phyloP scores from a whole-genome alignment of 2,329 filamentous ascomycete genomes.

The Dactylonectria macrodidyma region DNA sequence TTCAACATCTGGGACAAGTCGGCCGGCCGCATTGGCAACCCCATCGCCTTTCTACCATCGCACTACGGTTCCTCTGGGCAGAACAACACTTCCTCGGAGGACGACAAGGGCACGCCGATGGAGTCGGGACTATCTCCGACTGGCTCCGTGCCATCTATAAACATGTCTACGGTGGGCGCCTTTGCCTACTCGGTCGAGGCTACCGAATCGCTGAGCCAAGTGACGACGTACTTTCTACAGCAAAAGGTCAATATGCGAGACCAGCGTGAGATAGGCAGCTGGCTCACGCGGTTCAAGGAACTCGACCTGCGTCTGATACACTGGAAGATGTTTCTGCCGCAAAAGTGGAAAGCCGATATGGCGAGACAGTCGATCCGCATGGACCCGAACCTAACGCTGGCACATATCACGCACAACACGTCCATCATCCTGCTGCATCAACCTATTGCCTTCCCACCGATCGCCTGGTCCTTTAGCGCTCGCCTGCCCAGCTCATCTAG shows the following conservation, averaged over 20 bases:
- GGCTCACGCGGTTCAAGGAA: constrained; percentile 62
- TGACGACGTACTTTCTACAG: constrained; percentile 59
- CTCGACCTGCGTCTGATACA: constrained; percentile 59
- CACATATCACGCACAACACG: constrained; percentile 62
- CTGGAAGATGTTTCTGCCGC: constrained; percentile 36
- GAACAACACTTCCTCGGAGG: constrained; percentile 28
- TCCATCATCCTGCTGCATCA: constrained; percentile 63
- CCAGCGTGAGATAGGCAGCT: constrained; percentile 54
- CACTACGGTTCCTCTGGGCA: constrained; percentile 23
- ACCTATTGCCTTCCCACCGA: constrained; percentile 58
- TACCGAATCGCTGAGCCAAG: constrained; percentile 59
- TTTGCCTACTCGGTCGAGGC: constrained; percentile 62
- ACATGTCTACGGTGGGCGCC: constrained; percentile 57
- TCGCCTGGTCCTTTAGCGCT: constrained; percentile 51
- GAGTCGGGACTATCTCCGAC: constrained; percentile 31
- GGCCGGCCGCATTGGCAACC: constrained; percentile 51
- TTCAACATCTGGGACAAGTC: constrained; percentile 59
- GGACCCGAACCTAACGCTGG: constrained; percentile 63
- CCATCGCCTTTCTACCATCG: constrained; percentile 50
- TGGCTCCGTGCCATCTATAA: constrained; percentile 35
- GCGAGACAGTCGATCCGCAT: constrained; percentile 45
- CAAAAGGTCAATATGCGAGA: constrained; percentile 55
- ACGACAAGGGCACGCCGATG: constrained; percentile 20
- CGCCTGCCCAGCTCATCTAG: constrained; percentile 58
- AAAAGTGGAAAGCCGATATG: constrained; percentile 38